A percentile compares a stretch with the other conserved stretches of the same genome.
These are phyloP conservation scores for Ogataea pini DNA, from an alignment of 805 yeast genomes.

Conservation along the genomic window DNA sequence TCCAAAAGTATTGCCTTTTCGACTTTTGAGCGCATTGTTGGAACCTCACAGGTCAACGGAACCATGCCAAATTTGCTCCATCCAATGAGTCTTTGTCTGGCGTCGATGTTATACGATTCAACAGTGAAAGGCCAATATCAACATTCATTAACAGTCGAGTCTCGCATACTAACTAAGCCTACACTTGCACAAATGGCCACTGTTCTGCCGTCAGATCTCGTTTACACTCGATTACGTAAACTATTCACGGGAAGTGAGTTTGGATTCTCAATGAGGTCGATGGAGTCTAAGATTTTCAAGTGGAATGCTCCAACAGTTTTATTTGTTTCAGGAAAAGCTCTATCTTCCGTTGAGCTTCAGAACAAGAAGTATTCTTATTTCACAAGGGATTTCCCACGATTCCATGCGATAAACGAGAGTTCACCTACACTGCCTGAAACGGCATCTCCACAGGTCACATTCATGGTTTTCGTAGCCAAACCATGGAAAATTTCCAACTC, in stretches of 20 bases:
- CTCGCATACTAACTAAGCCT: conserved; percentile 43
- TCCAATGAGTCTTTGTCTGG: conserved; percentile 47
- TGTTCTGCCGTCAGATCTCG: conserved; percentile 39
- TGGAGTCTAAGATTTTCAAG: conserved; percentile 80
- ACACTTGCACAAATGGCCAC: conserved; percentile 41
- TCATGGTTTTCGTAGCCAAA: conserved; percentile 62
- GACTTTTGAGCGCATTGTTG: conserved; percentile 38
- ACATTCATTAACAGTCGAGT: conserved; percentile 15
- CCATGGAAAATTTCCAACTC: conserved; percentile 83
- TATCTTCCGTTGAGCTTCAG: conserved; percentile 30
- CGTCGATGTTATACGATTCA: conserved; percentile 37
- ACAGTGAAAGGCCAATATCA: conserved; percentile 2
- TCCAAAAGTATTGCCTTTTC: conserved; percentile 26
- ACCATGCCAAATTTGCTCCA: conserved; percentile 46
- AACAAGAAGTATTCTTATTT: conserved; percentile 54
- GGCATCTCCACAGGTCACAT: conserved; percentile 32
- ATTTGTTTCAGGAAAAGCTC: conserved; percentile 62
- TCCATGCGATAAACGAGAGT: conserved; percentile 29
- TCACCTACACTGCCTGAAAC: conserved; percentile 8
- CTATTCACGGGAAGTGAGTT: conserved; percentile 71
- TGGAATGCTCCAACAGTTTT: conserved; percentile 88
- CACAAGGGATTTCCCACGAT: conserved; percentile 47
- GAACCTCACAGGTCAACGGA: conserved; percentile 17
- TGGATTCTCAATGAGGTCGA: conserved; percentile 86
- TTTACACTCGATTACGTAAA: conserved; percentile 51